A percentile compares a stretch with the other conserved stretches of the same genome.
phyloP scores from a whole-genome alignment of 2,329 filamentous ascomycete genomes.

The Phyllosticta ampelicida region DNA sequence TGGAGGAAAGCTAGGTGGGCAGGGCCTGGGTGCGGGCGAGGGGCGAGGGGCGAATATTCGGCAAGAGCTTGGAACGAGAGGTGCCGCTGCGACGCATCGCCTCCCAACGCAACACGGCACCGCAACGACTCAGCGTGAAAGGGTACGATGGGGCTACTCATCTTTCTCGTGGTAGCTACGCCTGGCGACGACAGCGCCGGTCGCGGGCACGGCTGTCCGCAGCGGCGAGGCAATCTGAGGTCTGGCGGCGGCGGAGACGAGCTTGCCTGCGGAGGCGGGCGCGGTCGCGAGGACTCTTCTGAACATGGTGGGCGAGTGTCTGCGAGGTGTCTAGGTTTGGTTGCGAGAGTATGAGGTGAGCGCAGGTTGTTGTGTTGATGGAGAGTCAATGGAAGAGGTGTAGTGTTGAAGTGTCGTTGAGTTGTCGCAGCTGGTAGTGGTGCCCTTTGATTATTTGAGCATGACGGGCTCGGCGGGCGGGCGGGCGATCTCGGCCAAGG shows the following conservation, averaged over 20 bases:
- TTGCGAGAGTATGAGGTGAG: slow-evolving; percentile 10
- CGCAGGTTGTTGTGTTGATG: slow-evolving; percentile 14
- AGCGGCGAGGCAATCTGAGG: slow-evolving; percentile 38
- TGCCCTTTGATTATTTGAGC: slow-evolving; percentile 10
- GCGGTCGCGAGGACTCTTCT: slow-evolving; percentile 44
- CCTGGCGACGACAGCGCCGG: slow-evolving; percentile 28
- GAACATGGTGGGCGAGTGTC: slow-evolving; percentile 39
- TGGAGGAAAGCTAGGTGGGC: not conserved
- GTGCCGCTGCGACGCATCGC: not conserved
- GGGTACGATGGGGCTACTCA: slow-evolving; percentile 28
- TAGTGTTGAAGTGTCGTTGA: slow-evolving; percentile 14
- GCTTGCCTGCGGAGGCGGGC: slow-evolving; percentile 42
- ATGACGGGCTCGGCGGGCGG: slow-evolving; percentile 8
- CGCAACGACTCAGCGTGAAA: not conserved
- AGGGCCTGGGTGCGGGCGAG: not conserved
- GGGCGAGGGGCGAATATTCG: not conserved
- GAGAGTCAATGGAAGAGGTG: slow-evolving; percentile 14
- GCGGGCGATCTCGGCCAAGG: slow-evolving; percentile 10
- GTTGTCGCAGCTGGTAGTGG: not conserved
- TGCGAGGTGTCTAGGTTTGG: not conserved
- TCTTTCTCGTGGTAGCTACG: slow-evolving; percentile 57
- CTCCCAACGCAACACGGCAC: not conserved
- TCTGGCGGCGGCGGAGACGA: slow-evolving; percentile 36
- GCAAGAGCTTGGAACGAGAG: not conserved
- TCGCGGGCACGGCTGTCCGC: slow-evolving; percentile 33